Percentiles rank a stretch among this genome's conserved stretches.
These are phyloP conservation scores for Globomyces sp. DNA, from an alignment of 371 early-diverging fungal species.

Conservation along the genomic window DNA sequence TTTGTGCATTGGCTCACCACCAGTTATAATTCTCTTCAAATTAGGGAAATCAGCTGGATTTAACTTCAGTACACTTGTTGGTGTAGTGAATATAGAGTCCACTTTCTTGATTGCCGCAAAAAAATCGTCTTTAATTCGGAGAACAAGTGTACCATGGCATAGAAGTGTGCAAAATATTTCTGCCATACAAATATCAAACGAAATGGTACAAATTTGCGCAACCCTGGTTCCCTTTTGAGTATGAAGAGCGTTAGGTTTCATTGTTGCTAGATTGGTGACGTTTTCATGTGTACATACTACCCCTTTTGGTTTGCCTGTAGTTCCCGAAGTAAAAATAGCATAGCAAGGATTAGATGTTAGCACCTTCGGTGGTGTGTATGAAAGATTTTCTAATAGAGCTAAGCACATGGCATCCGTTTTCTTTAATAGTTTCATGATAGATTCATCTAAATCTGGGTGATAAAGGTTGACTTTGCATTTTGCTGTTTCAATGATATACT, in stretches of 20 bases:
- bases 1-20: conserved; percentile 20
- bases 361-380: too few species aligned
- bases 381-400: too few species aligned
- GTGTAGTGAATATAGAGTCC: conserved; percentile 15
- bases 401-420: too few species aligned
- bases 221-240: conserved; percentile 2
- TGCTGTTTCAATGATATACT: conserved; percentile 9
- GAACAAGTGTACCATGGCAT: conserved; percentile 27
- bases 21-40: conserved; percentile 21
- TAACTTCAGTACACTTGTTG: conserved; percentile 16
- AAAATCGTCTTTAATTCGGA: conserved; percentile 21
- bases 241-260: neutral
- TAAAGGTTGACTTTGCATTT: too few species aligned
- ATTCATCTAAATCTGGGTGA: too few species aligned
- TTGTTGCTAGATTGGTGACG: conserved; percentile 17
- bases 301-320: conserved; percentile 54
- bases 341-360: conserved; percentile 16
- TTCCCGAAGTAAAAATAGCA: conserved; percentile 50
- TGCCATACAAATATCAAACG: conserved; percentile 28
- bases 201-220: conserved; percentile 20
- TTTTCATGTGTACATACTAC: conserved; percentile 38
- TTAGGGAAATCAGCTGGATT: conserved; percentile 27
- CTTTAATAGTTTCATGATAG: too few species aligned
- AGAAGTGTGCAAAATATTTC: conserved; percentile 23
- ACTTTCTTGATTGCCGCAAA: neutral